Percentiles rank a stretch among this genome's conserved stretches.
phyloP scores from a whole-genome alignment of 495 filamentous ascomycete species.

The Parathielavia appendiculata region DNA sequence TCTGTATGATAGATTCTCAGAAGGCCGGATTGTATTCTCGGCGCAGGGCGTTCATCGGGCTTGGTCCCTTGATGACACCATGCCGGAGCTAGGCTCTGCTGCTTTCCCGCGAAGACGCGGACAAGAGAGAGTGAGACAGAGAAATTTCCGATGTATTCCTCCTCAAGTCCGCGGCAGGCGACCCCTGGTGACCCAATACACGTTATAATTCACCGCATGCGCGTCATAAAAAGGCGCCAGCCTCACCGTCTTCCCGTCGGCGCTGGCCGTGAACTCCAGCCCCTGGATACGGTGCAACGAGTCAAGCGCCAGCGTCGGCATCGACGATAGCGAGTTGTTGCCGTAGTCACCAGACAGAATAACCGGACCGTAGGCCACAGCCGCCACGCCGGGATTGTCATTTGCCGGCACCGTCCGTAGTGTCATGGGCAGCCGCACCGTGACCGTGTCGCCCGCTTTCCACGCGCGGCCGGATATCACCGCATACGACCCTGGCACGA shows the following conservation, averaged over 20 bases:
- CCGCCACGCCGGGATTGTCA: constrained; percentile 30
- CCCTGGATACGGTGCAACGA: background rate
- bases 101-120: too few species aligned
- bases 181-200: constrained; percentile 15
- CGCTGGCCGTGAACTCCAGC: constrained; percentile 11
- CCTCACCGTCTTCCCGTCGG: constrained; percentile 14
- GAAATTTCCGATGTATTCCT: too few species aligned
- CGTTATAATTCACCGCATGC: constrained; percentile 18
- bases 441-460: constrained; percentile 33
- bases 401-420: constrained; percentile 32
- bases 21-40: too few species aligned
- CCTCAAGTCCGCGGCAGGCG: background rate
- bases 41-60: too few species aligned
- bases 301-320: constrained; percentile 13
- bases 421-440: constrained; percentile 31
- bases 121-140: too few species aligned
- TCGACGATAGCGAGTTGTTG: background rate
- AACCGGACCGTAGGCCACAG: constrained; percentile 33
- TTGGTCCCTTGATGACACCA: too few species aligned
- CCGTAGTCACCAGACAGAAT: constrained; percentile 35
- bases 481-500: constrained; percentile 29
- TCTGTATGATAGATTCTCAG: too few species aligned
- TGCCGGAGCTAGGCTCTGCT: too few species aligned
- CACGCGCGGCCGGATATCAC: constrained; percentile 25
- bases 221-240: constrained; percentile 21